Conservation (phyloP, 306 rosid species). For the Cotoneaster glaucophyllus region DNA sequence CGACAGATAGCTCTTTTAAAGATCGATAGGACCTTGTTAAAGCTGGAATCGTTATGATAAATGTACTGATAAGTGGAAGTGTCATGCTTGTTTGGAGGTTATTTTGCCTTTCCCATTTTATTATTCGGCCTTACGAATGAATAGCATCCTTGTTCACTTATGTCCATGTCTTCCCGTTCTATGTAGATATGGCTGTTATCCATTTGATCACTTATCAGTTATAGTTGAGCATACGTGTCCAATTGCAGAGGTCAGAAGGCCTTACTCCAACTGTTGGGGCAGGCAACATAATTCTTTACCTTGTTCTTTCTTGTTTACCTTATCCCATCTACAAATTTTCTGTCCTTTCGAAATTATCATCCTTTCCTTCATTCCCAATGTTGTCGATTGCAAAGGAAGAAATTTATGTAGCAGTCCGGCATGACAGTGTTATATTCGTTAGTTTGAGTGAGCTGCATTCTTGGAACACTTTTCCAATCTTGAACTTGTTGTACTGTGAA, state of each 20-base stretch:
- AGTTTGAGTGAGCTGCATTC: conserved; percentile 5
- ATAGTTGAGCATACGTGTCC: background rate
- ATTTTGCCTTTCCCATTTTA: background rate
- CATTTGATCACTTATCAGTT: background rate
- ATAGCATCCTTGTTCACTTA: background rate
- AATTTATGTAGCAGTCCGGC: background rate
- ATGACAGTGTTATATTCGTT: background rate
- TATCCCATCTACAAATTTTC: background rate
- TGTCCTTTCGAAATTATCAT: background rate
- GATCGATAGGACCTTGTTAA: background rate
- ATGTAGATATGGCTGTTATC: background rate
- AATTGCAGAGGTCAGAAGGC: background rate
- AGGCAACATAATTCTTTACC: background rate
- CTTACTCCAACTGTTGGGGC: background rate
- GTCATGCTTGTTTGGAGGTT: background rate
- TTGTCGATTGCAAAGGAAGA: background rate
- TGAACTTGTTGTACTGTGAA: background rate
- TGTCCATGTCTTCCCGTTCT: background rate
- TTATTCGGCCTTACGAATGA: background rate
- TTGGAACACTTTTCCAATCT: background rate
- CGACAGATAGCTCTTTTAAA: background rate
- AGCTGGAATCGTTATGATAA: background rate
- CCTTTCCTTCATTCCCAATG: background rate
- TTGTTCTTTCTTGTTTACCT: background rate
- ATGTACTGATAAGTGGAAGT: background rate